phyloP scores from a whole-genome alignment of 2,329 filamentous ascomycete species.

The Cylindrodendrum hubeiense region DNA sequence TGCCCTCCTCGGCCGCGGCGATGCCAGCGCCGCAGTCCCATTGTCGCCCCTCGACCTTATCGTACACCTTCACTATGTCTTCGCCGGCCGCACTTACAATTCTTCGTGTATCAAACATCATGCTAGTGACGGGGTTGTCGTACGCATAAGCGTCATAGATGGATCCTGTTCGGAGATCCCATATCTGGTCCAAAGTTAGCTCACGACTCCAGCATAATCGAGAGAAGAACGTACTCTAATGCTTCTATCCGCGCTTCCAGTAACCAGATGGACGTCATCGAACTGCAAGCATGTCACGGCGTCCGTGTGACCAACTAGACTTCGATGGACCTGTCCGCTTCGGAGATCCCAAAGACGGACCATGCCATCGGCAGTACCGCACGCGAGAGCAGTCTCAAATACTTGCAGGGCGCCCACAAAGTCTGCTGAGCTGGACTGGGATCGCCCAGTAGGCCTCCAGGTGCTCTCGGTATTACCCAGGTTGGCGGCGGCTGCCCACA shows the following conservation, averaged over 20 bases:
- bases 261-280: constrained; percentile 94
- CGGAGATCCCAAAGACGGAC: constrained; percentile 96
- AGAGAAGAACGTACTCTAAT: constrained; percentile 79
- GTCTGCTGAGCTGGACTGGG: constrained; percentile 76
- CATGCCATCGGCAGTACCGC: constrained; percentile 97
- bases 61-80: constrained; percentile 96
- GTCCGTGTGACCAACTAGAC: constrained; percentile 94
- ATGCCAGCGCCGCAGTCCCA: constrained; percentile 96
- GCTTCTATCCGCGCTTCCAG: constrained; percentile 91
- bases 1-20: constrained; percentile 74
- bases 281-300: constrained; percentile 96
- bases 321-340: constrained; percentile 96
- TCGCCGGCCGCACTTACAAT: constrained; percentile 94
- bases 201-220: background rate
- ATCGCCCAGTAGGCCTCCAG: constrained; percentile 81
- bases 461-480: constrained; percentile 70
- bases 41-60: constrained; percentile 94
- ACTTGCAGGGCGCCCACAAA: constrained; percentile 96
- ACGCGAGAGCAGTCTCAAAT: constrained; percentile 94
- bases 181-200: constrained; percentile 76
- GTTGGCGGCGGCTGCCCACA: constrained; percentile 92
- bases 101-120: constrained; percentile 95
- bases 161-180: constrained; percentile 96
- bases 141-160: constrained; percentile 98
- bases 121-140: constrained; percentile 89